A percentile compares a stretch with the other conserved stretches of the same genome.
Conservation (phyloP, 345 rosid genomes). For the Kandelia obovata region DNA sequence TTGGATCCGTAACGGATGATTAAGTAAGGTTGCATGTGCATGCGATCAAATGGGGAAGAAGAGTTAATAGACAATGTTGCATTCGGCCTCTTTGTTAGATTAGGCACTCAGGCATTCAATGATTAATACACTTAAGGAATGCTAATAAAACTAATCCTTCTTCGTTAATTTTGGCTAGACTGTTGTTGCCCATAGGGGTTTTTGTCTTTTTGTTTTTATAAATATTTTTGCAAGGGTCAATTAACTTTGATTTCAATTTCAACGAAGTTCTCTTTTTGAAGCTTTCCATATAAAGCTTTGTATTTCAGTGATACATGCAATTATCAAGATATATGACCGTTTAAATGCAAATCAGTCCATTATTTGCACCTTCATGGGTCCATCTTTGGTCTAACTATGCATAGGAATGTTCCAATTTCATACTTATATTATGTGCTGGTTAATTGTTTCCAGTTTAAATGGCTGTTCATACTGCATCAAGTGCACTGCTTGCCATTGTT, state of each 20-base stretch:
- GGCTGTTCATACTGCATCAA: background rate
- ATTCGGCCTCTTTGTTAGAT: background rate
- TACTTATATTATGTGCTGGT: background rate
- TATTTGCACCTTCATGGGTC: background rate
- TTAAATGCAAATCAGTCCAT: background rate
- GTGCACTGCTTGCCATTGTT: background rate
- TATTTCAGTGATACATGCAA: background rate
- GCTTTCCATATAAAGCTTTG: no score
- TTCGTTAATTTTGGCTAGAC: background rate
- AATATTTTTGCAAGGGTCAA: no score
- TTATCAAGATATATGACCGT: background rate
- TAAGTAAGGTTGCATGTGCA: no score
- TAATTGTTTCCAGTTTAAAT: background rate
- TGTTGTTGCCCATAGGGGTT: no score
- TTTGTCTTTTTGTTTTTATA: no score
- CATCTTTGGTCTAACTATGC: background rate
- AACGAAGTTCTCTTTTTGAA: no score
- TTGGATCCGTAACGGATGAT: no score
- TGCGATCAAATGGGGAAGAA: background rate
- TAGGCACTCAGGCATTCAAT: background rate
- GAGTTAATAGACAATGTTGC: background rate
- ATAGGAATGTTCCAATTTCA: background rate
- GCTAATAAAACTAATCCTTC: background rate
- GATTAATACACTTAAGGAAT: background rate
- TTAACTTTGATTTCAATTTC: no score